Conservation (phyloP, 83 land plant species). For the Larix sibirica region DNA sequence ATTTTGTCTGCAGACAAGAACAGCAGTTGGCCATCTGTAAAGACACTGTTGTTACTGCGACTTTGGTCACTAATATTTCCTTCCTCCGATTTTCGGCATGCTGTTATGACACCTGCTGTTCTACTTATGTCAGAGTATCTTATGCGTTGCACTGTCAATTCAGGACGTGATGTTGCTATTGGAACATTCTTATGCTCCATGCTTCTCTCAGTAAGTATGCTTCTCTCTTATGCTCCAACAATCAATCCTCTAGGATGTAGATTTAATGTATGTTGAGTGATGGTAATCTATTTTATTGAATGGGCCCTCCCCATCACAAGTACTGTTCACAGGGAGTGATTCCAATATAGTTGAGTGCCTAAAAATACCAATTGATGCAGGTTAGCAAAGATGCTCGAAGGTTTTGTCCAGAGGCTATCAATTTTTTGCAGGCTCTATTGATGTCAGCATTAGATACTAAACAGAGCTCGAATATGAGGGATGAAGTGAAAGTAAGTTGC, state of each 20-base stretch:
- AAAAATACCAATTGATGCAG: conserved; percentile 19
- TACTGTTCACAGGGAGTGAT: no score
- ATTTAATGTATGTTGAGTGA: no score
- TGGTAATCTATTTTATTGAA: no score
- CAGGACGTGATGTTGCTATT: conserved; percentile 74
- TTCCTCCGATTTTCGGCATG: conserved; percentile 94
- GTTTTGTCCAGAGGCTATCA: conserved; percentile 84
- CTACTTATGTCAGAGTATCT: conserved; percentile 88
- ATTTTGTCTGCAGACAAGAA: conserved; percentile 45
- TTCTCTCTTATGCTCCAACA: no score
- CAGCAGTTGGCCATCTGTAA: conserved; percentile 83
- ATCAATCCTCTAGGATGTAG: no score
- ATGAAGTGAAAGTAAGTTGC: background rate
- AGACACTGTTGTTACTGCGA: conserved; percentile 72
- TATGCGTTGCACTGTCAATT: conserved; percentile 79
- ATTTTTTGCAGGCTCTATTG: conserved; percentile 62
- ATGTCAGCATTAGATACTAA: conserved; percentile 48
- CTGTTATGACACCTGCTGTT: conserved; percentile 82
- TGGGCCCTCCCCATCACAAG: no score
- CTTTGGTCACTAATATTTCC: conserved; percentile 92
- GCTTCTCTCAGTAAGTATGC: conserved; percentile 67
- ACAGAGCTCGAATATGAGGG: conserved; percentile 4
- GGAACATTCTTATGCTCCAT: conserved; percentile 90
- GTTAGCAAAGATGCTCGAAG: conserved; percentile 62
- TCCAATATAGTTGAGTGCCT: background rate